Base-by-base conservation (phyloP, 129 eudicot genomes). In the Centella asiatica region DNA sequence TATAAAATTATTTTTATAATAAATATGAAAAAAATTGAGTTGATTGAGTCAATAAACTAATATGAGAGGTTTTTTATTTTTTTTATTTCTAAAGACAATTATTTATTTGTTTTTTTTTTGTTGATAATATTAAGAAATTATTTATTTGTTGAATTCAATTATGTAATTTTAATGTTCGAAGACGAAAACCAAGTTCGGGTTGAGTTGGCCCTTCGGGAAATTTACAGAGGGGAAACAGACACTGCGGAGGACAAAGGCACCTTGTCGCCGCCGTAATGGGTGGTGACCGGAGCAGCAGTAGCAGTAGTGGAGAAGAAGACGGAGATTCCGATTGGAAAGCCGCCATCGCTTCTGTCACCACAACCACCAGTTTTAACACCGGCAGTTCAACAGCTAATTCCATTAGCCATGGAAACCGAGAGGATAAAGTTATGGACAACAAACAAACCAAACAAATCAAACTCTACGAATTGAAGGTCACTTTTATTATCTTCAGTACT, bases 321-420 rank as follows among this genome's bases (percentile, higher is more conserved):
- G 97, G 94, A 36, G 88, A 90, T 64, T 87, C 89, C 53, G 81
- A 77, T 29, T 90, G 98, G 98, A 84, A 68, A 78, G 95, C 94
- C 72, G 94, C 95, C 73, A 90, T 90, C 5, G 72, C 68, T 57
- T 85, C 95, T 54, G 82, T 87, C 26, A 64, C 89, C 49, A 57
- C 65, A 75, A 20, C 82, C 6, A 42, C 84, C 51, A 56, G 45
- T 36, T 15, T 31, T 39, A 71, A 66, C 67, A 60, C 48, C 57
- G 66, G 65, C 12, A 62, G 49, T 25, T 55, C 83, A 11, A 48
- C 61, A 48, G 23, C 54, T 33, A 76, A 12, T 60, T 27, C 77
- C 1, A 44, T 15, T 44, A 51, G 31, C 53, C 28, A 60, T 40
- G 29, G 52, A 37, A 20, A 1, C 56, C 59, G 45, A 13, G 77